Evolutionary conservation across 352 stramenopile species (phyloP).

Genomic region (Pythium rishiriense): DNA sequence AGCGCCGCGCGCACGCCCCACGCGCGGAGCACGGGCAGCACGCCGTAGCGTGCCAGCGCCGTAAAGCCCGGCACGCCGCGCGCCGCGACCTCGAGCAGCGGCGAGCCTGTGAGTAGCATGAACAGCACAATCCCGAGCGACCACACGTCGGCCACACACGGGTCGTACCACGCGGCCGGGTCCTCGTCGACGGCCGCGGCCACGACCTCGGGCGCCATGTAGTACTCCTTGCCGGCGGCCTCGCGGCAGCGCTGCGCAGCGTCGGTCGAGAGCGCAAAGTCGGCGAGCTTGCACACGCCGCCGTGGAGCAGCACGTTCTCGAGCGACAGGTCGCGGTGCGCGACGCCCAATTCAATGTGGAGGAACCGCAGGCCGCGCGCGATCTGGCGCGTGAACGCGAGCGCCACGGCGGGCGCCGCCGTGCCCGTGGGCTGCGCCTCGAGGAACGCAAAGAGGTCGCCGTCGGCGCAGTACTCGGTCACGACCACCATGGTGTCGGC

Average conservation of each 20-base stretch:
- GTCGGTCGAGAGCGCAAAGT: slow-evolving; percentile 55
- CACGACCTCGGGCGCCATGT: slow-evolving; percentile 35
- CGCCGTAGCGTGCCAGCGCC: slow-evolving; percentile 7
- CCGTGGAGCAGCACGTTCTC: slow-evolving; percentile 52
- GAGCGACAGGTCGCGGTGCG: slow-evolving; percentile 53
- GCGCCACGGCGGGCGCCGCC: background rate
- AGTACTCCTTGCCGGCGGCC: slow-evolving; percentile 30
- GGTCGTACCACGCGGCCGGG: slow-evolving; percentile 7
- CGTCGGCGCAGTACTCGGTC: slow-evolving; percentile 24
- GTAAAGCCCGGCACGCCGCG: slow-evolving; percentile 3
- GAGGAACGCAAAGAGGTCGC: slow-evolving; percentile 20
- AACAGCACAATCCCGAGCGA: slow-evolving; percentile 26
- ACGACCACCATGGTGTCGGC: slow-evolving; percentile 24
- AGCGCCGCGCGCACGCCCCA: slow-evolving; percentile 20
- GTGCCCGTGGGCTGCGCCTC: background rate
- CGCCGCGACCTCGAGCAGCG: slow-evolving; percentile 22
- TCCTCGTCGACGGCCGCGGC: background rate
- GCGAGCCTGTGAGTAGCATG: slow-evolving; percentile 25
- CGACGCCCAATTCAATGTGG: slow-evolving; percentile 37
- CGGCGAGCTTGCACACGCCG: slow-evolving; percentile 42
- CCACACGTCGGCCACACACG: slow-evolving; percentile 22
- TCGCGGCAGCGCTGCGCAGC: slow-evolving; percentile 24
- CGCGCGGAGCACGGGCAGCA: slow-evolving; percentile 14
- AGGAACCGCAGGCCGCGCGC: slow-evolving; percentile 25
- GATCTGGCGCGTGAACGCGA: background rate